Evolutionary conservation across 140 eudicot species (phyloP), one percentile per base, ranked within the genome.

Genomic region (Flaveria floridana): DNA sequence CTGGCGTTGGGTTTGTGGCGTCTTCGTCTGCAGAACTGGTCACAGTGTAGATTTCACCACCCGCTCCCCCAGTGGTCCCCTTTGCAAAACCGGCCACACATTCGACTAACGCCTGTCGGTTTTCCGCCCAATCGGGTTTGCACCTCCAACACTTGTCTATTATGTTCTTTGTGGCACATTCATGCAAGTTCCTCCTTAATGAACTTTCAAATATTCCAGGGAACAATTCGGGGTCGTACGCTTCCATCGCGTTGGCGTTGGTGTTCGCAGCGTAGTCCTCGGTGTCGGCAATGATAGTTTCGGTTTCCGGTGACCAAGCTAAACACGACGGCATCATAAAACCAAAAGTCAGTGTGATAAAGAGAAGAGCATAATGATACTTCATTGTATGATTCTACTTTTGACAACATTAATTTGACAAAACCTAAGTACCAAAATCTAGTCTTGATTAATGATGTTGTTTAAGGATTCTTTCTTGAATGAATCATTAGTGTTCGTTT

Each of bases 81-180:
- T 41, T 75, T 34, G 83, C 95, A 18, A 88, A 88, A 52, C 95
- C 95, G 7, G 34, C 68, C 6, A 70, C 95, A 6, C 91, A 88
- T 11, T 82, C 76, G 9, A 85, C 87, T 66, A 90, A 79, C 64
- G 74, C 81, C 78, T 87, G 79, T 18, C 96, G 84, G 65, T 90
- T 67, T 7, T 51, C 41, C 8, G 81, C 85, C 96, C 94, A 89
- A 57, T 89, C 70, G 7, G 70, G 23, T 23, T 84, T 82, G 72
- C 96, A 87, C 73, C 96, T 84, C 96, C 96, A 87, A 74, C 96
- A 90, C 37, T 80, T 66, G 80, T 87, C 96, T 25, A 89, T 87
- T 6, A 84, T 76, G 71, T 90, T 90, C 9, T 73, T 69, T 14
- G 95, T 87, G 58, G n/a, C 39, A 86, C 95, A 87, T 44, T 68